Evolutionary conservation across 192 early-diverging fungal genomes (phyloP), one percentile per base, ranked within the genome.

Genomic region (Coemansia sp.): DNA sequence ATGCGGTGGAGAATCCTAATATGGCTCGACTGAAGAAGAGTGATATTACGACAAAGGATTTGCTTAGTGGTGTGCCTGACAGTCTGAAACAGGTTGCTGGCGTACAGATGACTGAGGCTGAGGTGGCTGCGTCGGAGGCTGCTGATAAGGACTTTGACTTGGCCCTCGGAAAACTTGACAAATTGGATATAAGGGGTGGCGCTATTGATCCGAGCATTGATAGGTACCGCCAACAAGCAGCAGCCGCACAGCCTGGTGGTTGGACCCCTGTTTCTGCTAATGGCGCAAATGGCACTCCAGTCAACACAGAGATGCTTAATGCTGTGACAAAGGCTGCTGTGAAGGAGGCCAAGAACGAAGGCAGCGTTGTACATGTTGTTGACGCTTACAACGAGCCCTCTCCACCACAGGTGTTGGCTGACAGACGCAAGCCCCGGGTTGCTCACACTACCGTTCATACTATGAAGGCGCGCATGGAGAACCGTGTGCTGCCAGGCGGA

Each of bases 391-490:
- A 46, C n/a, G 68, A 72, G 19, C 67, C 63, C 3, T 59, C 60
- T n/a, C 80, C 80, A 62, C 80, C 80, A 23, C 80, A 82, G 27
- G 80, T 77, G n/a, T 52, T 82, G 39, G 80, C 80, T 1, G 80
- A 82, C 68, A 54, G 80, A 17, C 80, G 80, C 71, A 82, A 77
- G 59, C 66, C 80, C 22, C 75, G 80, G 5, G 71, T 82, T 10
- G 74, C 65, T 8, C 80, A 82, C 50, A 68, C 80, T 10, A 73
- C 80, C 0, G 80, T 74, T 14, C 75, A 77, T 51, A 71, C 75
- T 21, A 73, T 82, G 74, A 70, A 77, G 67, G 80, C 80, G 22
- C 70, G 80, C 9, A 82, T 82, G 80, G 74, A 77, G 52, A 82
- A 77, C 71, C 63, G 70, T 11, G 59, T 39, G 30, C 66, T 31